Percentiles rank a stretch among this genome's conserved stretches.
These are phyloP conservation scores for Heritiera littoralis DNA, from an alignment of 345 rosid genomes.

Conservation along the genomic window DNA sequence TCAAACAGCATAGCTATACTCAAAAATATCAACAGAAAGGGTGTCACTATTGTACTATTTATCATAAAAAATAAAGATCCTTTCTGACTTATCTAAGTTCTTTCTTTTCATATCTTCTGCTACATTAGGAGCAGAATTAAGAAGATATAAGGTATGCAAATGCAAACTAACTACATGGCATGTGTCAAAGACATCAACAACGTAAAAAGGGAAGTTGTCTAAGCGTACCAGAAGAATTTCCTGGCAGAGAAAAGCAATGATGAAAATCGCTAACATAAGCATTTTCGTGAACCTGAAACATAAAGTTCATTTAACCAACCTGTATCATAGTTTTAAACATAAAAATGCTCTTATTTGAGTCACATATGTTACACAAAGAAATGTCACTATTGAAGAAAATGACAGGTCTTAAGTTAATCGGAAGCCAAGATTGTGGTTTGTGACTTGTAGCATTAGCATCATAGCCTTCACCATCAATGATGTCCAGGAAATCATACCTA, in stretches of 20 bases:
- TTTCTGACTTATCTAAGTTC: background rate
- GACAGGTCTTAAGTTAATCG: background rate
- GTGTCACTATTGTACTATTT: background rate
- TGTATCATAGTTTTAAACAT: constrained; percentile 5
- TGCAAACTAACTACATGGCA: background rate
- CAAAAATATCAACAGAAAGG: background rate
- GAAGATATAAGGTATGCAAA: background rate
- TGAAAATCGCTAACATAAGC: constrained; percentile 88
- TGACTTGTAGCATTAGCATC: constrained; percentile 1
- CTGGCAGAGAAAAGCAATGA: constrained; percentile 83
- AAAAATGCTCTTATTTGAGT: constrained; percentile 5
- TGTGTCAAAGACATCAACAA: background rate
- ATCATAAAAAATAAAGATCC: background rate
- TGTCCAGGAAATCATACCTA: background rate
- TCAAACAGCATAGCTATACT: background rate
- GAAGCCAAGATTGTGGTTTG: background rate
- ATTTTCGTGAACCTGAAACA: constrained; percentile 88
- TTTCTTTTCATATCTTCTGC: background rate
- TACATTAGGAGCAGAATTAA: background rate
- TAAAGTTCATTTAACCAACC: constrained; percentile 13
- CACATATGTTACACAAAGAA: background rate
- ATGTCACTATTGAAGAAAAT: constrained; percentile 2
- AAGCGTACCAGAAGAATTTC: constrained; percentile 72
- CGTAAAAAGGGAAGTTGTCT: constrained; percentile 13
- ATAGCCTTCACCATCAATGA: background rate